phyloP scores from a whole-genome alignment of 2,329 filamentous ascomycete species.

The Fusarium paranaense region DNA sequence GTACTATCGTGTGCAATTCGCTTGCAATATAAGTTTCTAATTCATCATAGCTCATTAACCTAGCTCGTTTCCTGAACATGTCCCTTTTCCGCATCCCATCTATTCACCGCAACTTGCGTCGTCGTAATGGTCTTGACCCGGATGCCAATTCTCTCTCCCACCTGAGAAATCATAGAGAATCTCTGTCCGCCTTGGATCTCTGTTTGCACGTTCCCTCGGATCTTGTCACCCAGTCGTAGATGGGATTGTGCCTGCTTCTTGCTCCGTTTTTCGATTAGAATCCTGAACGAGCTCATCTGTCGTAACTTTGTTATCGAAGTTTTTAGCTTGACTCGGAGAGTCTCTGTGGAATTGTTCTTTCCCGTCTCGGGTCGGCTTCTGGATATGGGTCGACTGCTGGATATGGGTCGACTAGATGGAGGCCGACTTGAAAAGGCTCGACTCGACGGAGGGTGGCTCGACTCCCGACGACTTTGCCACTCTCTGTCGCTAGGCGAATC shows the following conservation, averaged over 20 bases:
- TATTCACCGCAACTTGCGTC: conserved; percentile 19
- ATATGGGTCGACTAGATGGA: background rate
- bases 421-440: background rate
- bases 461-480: background rate
- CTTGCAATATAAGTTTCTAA: background rate
- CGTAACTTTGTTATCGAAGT: conserved; percentile 7
- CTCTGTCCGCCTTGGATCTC: conserved; percentile 44
- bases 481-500: background rate
- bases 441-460: background rate
- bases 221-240: conserved; percentile 47
- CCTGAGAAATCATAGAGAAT: conserved; percentile 40
- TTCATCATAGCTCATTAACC: conserved; percentile 22
- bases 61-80: conserved; percentile 4
- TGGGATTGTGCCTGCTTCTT: conserved; percentile 42
- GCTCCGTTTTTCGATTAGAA: conserved; percentile 17
- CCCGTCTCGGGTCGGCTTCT: conserved; percentile 1
- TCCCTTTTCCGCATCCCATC: conserved; percentile 26
- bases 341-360: background rate
- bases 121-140: conserved; percentile 40
- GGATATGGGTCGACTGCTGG: background rate
- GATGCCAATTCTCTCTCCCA: conserved; percentile 36
- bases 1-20: background rate
- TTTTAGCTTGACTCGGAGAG: conserved; percentile 3
- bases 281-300: background rate
- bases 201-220: conserved; percentile 46